Base-by-base conservation (phyloP, 345 rosid species). In the Physaria fendleri region DNA sequence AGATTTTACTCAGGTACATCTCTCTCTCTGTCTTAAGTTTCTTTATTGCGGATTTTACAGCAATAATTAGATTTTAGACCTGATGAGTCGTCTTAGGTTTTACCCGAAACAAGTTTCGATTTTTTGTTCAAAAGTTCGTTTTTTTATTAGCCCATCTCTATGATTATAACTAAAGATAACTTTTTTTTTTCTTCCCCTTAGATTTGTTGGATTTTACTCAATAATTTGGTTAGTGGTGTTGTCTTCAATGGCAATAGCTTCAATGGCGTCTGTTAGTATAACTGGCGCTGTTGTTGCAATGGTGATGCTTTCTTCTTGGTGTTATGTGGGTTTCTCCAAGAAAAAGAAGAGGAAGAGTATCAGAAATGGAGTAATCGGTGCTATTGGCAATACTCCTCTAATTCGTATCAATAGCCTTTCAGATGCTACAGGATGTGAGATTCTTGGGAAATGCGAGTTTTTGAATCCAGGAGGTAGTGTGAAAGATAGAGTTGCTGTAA, bases 391-490 rank as follows among this genome's bases (percentile, higher is more conserved):
- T 69, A 85, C 99, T 54, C 96, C 92, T 40, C 66, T 93, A 79
- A 87, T 89, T 67, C 87, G 95, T 34, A 85, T 93, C 71, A 81
- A 81, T 64, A 87, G 99, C 75, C 90, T 93, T 67, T 89, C 97
- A 8, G 82, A 89, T 5, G 96, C 92, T 68, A 89, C 96, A 4
- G 97, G 97, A 23, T 93, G 96, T 66, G 95, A 93, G 99, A 93
- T 93, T 76, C 84, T 89, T 21, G 99, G 90, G 2, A 89, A 93
- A 59, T 89, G 97, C 47, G 99, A 93, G 73, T 93, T 93, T 77
- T 66, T 93, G 65, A 89, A 89, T 77, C 99, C 99, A 5, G 99
- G 99, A 42, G 99, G 99, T 45, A 93, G 99, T 32, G 99, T 93
- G 18, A 93, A 89, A 70, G 97, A 89, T 58, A 80, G 97, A 72